Conservation (phyloP, 176 grass and related monocot genomes). For the Oryza officinalis region DNA sequence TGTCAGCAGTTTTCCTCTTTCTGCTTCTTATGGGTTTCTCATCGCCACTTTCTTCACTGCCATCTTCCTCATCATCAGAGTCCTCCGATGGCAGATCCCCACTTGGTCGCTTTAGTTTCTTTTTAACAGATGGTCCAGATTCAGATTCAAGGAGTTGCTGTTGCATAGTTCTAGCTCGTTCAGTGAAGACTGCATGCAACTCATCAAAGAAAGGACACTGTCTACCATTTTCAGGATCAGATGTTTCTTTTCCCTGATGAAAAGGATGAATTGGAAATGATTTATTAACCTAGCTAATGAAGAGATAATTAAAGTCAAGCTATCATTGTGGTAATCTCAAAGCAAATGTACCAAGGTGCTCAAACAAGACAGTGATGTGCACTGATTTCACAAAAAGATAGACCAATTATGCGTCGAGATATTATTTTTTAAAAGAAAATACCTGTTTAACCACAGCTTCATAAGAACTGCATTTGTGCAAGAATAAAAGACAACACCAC, state of each 20-base stretch:
- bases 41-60: slow-evolving; percentile 52
- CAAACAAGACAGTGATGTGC: slow-evolving; percentile 15
- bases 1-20: slow-evolving; percentile 51
- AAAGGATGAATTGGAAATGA: background rate
- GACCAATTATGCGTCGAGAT: background rate
- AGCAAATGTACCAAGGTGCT: slow-evolving; percentile 2
- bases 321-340: background rate
- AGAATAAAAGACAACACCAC: slow-evolving; percentile 3
- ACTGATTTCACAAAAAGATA: slow-evolving; percentile 2
- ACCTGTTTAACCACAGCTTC: background rate
- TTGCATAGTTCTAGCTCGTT: slow-evolving; percentile 85
- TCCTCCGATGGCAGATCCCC: slow-evolving; percentile 39
- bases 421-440: too few relatives aligned
- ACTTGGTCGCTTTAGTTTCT: slow-evolving; percentile 59
- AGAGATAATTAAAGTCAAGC: background rate
- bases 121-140: slow-evolving; percentile 56
- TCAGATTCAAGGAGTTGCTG: slow-evolving; percentile 82
- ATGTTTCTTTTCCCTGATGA: slow-evolving; percentile 91
- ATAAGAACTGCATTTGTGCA: background rate
- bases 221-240: slow-evolving; percentile 70
- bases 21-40: slow-evolving; percentile 48
- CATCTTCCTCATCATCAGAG: slow-evolving; percentile 37
- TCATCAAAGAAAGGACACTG: slow-evolving; percentile 96
- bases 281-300: slow-evolving; percentile 31
- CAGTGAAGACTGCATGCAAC: slow-evolving; percentile 79